Base-by-base conservation (phyloP, 768 basidiomycete species). In the Coprinopsis strossmayeri region DNA sequence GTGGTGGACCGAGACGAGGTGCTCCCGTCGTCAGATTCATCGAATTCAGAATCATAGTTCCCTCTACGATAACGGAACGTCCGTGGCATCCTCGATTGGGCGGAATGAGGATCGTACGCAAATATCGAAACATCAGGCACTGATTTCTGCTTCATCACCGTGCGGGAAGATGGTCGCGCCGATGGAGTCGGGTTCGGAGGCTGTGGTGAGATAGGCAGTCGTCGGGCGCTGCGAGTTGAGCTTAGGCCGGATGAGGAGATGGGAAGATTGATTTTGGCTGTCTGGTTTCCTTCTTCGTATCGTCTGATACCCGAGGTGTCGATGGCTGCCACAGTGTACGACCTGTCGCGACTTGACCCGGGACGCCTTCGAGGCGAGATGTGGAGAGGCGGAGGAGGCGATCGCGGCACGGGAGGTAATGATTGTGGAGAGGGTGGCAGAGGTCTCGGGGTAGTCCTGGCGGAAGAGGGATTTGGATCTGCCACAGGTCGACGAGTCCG, bases 61-160 rank as follows among this genome's bases (percentile, higher is more conserved):
- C 10, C 5, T 18, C 37, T 38, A n/a, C n/a, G n/a, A n/a, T n/a
- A n/a, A n/a, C n/a, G n/a, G n/a, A n/a, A n/a, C n/a, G n/a, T 32
- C 30, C 30, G 30, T 21, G 17, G 13, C 7, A n/a, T 26, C 24
- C 25, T 21, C 12, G 43, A 18, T 23, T 34, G 26, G 32, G 15
- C 24, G 42, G 42, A 25, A 7, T 21, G 3, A 49, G 43, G 41
- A 25, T 37, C n/a, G 25, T 38, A 49, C 17, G 46, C 37, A 26
- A 44, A 28, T 11, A 51, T 51, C 1, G 50, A 51, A 9, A 51
- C 50, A 34, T 51, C 50, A 1, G 50, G 50, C 5, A 51, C 45
- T n/a, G 50, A 51, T 30, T 45, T 45, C 37, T 51, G 50, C 25
- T 45, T 51, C 35, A 32, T 46, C 2, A 45, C 18, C 9, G 43